phyloP scores from a whole-genome alignment of 139 green algal genomes.

The Chlamydomonas schloesseri region DNA sequence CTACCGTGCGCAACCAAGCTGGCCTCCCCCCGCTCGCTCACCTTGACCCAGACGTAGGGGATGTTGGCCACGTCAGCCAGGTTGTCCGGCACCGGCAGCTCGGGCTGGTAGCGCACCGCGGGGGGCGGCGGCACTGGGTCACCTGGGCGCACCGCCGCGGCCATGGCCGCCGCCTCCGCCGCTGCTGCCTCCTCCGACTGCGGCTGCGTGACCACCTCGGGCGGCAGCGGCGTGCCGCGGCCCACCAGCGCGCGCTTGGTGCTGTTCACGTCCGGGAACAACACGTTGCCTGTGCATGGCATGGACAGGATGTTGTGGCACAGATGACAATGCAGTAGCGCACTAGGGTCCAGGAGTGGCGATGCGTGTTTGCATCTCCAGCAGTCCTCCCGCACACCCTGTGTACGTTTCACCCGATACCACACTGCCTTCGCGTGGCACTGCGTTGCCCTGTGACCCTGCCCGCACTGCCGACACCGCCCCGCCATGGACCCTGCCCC shows the following conservation, averaged over 20 bases:
- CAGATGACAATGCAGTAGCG: too few species aligned
- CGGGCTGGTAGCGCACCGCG: constrained; percentile 17
- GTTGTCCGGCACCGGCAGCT: constrained; percentile 41
- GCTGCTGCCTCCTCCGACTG: not conserved
- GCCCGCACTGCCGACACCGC: too few species aligned
- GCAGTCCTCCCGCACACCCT: too few species aligned
- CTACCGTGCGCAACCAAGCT: too few species aligned
- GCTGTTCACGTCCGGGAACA: constrained; percentile 77
- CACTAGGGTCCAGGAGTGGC: too few species aligned
- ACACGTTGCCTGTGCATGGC: constrained; percentile 77
- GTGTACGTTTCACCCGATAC: too few species aligned
- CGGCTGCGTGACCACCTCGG: constrained; percentile 54
- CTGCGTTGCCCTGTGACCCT: too few species aligned
- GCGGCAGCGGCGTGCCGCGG: constrained; percentile 68
- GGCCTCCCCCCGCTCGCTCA: too few species aligned
- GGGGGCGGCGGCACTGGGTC: not conserved
- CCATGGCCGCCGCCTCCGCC: not conserved
- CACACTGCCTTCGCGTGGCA: too few species aligned
- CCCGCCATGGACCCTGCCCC: too few species aligned
- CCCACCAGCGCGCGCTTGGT: constrained; percentile 75
- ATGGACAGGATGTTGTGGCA: not conserved
- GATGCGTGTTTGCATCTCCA: too few species aligned
- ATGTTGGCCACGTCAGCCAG: constrained; percentile 54
- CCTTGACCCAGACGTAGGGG: constrained; percentile 81
- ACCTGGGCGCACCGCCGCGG: not conserved